Evolutionary conservation across 1,284 basidiomycete genomes (phyloP), one percentile per base, ranked within the genome.

Genomic region (Fomitopsis palustris): DNA sequence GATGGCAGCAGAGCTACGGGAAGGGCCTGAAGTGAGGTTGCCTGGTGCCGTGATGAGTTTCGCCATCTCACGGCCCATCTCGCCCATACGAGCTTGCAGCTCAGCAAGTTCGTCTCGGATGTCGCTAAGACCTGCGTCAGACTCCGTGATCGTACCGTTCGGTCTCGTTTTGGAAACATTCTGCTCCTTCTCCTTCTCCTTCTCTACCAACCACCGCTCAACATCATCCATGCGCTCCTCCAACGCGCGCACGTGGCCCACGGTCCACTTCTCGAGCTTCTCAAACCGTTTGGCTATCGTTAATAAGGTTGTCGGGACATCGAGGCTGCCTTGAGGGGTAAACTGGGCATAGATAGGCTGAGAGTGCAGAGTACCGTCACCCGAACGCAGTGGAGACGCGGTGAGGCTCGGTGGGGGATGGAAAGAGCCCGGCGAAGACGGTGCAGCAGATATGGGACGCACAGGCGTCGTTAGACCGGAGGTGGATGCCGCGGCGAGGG

Each of bases 191-290:
- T 79, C 77, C 53, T 78, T 83, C 71, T 90, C 88, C 69, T 86
- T 89, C 59, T 90, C 88, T 2, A 92, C 89, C 14, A 92, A 78
- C 87, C 88, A 92, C 42, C 84, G 80, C 69, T 92, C 90, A 21
- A 92, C 90, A 58, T 92, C 90, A 62, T 86, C 84, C 89, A 92
- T 92, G 33, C 90, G 81, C 25, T 92, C 90, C 65, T 92, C 90
- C 16, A 92, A 74, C 0, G 90, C 90, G 54, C 90, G 85, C 2
- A 91, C 89, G 65, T 92, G 90, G 4, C 87, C 83, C 0, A 92
- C 88, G 0, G 88, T 87, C 90, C 90, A 92, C 62, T 87, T 87
- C 69, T 92, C 90, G n/a, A 92, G 79, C 68, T 93, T 93, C 71
- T 93, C 90, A 61, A 93, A 92, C 8, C 88, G 81, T 59, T 81